Evolutionary conservation across 768 basidiomycete genomes (phyloP).

Genomic region (Termitomyces sp.): DNA sequence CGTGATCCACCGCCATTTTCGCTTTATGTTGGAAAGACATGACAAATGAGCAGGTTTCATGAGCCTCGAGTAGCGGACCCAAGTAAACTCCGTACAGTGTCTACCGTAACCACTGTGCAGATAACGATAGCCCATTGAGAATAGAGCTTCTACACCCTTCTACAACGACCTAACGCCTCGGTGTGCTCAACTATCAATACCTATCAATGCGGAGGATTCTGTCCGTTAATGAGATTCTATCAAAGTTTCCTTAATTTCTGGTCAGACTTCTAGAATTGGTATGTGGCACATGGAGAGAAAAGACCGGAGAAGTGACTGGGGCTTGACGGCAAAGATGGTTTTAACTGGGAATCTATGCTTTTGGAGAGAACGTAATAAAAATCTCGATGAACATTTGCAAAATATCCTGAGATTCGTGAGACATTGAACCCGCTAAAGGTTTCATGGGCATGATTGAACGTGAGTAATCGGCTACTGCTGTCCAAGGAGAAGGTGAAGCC

Average conservation of each 20-base stretch:
- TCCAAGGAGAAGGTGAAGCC: neutral
- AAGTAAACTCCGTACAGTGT: neutral
- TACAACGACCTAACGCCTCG: neutral
- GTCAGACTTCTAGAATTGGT: neutral
- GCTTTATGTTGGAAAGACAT: no score
- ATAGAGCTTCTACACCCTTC: neutral
- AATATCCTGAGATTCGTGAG: neutral
- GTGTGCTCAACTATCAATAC: neutral
- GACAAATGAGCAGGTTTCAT: neutral
- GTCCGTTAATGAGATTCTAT: neutral
- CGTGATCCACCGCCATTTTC: no score
- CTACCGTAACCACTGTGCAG: neutral
- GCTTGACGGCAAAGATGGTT: neutral
- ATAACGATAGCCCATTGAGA: no score
- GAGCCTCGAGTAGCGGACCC: neutral
- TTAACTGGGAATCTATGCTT: neutral
- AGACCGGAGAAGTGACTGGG: neutral
- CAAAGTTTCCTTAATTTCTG: neutral
- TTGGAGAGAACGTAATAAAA: neutral
- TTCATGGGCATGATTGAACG: neutral
- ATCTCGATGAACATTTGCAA: neutral
- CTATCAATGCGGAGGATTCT: neutral
- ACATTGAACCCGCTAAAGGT: neutral
- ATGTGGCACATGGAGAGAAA: neutral
- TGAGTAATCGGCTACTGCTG: neutral